Evolutionary conservation across 306 rosid species (phyloP).

Genomic region (Pachyrhizus erosus): DNA sequence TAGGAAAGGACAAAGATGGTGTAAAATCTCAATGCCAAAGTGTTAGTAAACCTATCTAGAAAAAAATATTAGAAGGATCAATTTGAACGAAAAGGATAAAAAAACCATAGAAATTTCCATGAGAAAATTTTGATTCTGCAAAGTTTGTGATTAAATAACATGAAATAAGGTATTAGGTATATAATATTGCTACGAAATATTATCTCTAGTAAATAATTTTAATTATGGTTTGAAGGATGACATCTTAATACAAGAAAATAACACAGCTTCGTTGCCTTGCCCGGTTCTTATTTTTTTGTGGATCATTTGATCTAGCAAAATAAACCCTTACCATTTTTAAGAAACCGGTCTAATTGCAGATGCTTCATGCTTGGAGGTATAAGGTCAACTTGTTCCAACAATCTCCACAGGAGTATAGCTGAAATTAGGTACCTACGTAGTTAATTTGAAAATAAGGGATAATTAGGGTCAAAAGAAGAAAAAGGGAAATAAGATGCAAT

Average conservation of each 20-base stretch:
- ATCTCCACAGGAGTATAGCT: constrained; percentile 72
- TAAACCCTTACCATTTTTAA: constrained; percentile 66
- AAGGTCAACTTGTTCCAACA: constrained; percentile 69
- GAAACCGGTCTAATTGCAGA: constrained; percentile 74
- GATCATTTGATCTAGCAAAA: constrained; percentile 19
- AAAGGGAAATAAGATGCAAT: constrained; percentile 17
- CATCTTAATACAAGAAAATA: background rate
- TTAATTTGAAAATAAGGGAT: constrained; percentile 20
- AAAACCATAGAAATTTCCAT: background rate
- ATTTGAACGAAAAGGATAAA: background rate
- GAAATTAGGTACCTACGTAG: constrained; percentile 72
- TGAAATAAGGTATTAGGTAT: background rate
- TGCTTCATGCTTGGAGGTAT: constrained; percentile 77
- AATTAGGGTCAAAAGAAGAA: constrained; percentile 8
- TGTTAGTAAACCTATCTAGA: background rate
- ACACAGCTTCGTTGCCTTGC: background rate
- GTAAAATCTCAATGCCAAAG: constrained; percentile 26
- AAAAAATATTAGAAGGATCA: constrained; percentile 9
- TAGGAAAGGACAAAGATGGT: constrained; percentile 29
- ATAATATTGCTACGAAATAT: background rate
- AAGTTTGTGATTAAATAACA: constrained; percentile 1
- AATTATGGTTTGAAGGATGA: background rate
- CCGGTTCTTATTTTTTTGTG: background rate
- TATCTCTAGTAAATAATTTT: constrained; percentile 1
- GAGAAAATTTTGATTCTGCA: background rate